phyloP scores from a whole-genome alignment of 1,284 basidiomycete genomes.

The Ceratobasidium sp. region DNA sequence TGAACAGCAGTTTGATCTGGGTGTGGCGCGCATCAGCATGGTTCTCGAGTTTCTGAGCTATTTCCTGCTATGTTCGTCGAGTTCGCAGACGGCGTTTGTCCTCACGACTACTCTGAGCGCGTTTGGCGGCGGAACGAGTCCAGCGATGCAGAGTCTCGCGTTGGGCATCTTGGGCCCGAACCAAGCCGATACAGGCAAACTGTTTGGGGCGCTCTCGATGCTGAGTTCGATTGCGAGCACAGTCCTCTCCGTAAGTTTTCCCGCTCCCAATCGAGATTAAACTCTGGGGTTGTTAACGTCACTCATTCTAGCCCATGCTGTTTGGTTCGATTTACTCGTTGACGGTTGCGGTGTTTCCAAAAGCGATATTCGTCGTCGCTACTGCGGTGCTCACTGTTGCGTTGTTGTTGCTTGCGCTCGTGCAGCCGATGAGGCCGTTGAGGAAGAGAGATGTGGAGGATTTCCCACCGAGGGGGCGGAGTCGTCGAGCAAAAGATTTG shows the following conservation, averaged over 20 bases:
- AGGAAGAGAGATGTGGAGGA: slow-evolving; percentile 39
- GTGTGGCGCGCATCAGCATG: slow-evolving; percentile 68
- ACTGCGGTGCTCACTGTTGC: slow-evolving; percentile 62
- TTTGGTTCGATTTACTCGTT: slow-evolving; percentile 74
- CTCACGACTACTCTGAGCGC: slow-evolving; percentile 66
- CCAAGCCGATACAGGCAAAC: slow-evolving; percentile 58
- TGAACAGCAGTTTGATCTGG: slow-evolving; percentile 76
- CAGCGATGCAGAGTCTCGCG: slow-evolving; percentile 75
- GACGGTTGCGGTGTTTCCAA: slow-evolving; percentile 72
- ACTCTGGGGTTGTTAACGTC: not conserved
- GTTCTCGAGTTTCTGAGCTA: slow-evolving; percentile 74
- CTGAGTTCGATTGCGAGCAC: slow-evolving; percentile 72
- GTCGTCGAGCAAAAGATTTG: slow-evolving; percentile 35
- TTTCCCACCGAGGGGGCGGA: slow-evolving; percentile 39
- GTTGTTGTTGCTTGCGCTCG: slow-evolving; percentile 62
- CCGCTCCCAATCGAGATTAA: slow-evolving; percentile 35
- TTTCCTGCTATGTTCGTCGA: slow-evolving; percentile 66
- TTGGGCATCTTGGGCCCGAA: slow-evolving; percentile 63
- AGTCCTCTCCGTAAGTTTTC: slow-evolving; percentile 70
- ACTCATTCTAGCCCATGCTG: slow-evolving; percentile 65
- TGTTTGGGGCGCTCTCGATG: slow-evolving; percentile 76
- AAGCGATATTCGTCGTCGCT: slow-evolving; percentile 72
- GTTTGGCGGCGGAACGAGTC: slow-evolving; percentile 69
- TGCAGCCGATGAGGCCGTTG: slow-evolving; percentile 59
- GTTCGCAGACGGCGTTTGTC: slow-evolving; percentile 60